Base-by-base conservation (phyloP, 129 eudicot species). In the Escallonia rubra region DNA sequence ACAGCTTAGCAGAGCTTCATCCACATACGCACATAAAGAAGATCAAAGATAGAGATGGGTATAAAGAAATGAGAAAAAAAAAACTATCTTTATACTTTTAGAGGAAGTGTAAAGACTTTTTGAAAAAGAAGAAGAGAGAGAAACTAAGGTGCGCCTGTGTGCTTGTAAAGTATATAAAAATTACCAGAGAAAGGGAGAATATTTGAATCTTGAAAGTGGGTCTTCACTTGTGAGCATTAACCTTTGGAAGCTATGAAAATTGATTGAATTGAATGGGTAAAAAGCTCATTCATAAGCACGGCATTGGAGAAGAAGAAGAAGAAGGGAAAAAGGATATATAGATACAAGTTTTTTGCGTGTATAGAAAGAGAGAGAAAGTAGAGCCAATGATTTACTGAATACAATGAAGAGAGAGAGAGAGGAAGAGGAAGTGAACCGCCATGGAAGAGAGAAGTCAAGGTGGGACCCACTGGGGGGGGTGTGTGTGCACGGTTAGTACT, bases 51-150 rank as follows among this genome's bases (percentile, higher is more conserved):
- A 68, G 67, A 57, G 72, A 72, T 50, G n/a, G 45, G 54, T 61
- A 80, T 39, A 67, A 59, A 81, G 82, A 81, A 63, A 72, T 76
- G 79, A 39, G 67, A 58, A 57, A 68, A 72, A 67, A 76, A 72
- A 76, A 80, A 76, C 71, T 63, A 56, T 59, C 81, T 81, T 76
- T 81, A 67, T 63, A 56, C 59, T 78, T 81, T 76, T 81, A 67
- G 79, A 76, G 67, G 61, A 81, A 81, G 76, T 60, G 23, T 47
- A 48, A 57, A 68, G 49, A 69, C 65, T 68, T 73, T 58, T 61
- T 12, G 66, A 50, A 72, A 80, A 56, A 77, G 72, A 69, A 65
- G 75, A 69, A 67, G 51, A 8, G 72, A 68, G 77, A 64, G 57
- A 64, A 23, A 23, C 34, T 9, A 64, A 44, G 56, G 41, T 5